Conservation (phyloP, 2,329 filamentous ascomycete genomes). For the Fusarium musae region DNA sequence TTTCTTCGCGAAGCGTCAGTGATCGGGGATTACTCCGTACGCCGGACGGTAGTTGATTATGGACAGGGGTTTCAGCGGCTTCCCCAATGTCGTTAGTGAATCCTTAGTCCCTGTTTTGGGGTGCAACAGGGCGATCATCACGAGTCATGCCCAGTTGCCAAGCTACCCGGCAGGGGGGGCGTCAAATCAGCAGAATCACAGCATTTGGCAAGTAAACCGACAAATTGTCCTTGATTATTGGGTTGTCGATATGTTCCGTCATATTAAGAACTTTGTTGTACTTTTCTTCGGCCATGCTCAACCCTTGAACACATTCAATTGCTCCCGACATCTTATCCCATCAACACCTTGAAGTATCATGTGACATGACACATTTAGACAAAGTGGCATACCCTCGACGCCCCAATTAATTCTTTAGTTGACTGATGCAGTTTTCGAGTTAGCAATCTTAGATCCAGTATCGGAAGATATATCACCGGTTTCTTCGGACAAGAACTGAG, state of each 20-base stretch:
- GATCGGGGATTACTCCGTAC: background rate
- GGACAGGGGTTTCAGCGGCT: background rate
- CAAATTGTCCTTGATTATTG: fast-evolving
- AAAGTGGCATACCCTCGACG: background rate
- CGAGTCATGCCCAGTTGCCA: background rate
- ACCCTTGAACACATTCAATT: fast-evolving
- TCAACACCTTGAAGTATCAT: fast-evolving
- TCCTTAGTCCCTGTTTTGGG: background rate
- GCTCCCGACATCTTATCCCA: fast-evolving
- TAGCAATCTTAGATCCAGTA: background rate
- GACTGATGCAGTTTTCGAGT: background rate
- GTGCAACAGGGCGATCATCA: background rate
- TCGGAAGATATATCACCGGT: background rate
- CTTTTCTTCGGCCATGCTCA: fast-evolving
- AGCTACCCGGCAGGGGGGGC: background rate
- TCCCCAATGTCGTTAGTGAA: background rate
- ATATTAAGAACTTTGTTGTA: too few relatives aligned
- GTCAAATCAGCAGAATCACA: background rate
- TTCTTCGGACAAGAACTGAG: background rate
- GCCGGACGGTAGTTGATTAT: background rate
- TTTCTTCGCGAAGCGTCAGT: background rate
- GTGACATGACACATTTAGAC: fast-evolving
- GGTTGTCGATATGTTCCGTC: fast-evolving
- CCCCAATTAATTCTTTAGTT: fast-evolving
- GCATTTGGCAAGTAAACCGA: fast-evolving